Evolutionary conservation across 2,329 filamentous ascomycete species (phyloP).

Genomic region (Bipolaris gigantea): DNA sequence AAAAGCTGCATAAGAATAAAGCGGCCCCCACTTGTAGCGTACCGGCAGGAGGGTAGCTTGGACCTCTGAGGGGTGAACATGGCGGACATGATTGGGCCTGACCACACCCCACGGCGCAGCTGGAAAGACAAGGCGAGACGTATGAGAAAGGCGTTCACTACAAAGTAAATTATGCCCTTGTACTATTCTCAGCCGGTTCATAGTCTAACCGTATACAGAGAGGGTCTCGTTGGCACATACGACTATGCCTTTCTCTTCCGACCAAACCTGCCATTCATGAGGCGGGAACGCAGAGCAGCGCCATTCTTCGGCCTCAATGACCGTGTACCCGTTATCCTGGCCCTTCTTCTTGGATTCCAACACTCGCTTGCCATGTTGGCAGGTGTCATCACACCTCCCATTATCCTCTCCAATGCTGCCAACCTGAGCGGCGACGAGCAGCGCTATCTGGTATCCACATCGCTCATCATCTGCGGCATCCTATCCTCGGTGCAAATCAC

Average conservation of each 20-base stretch:
- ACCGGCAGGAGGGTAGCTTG: background rate
- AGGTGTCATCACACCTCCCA: slow-evolving; percentile 73
- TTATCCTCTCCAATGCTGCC: slow-evolving; percentile 69
- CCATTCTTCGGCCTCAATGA: slow-evolving; percentile 87
- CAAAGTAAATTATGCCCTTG: slow-evolving; percentile 44
- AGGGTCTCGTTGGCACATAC: slow-evolving; percentile 81
- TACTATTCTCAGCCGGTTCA: background rate
- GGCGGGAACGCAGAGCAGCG: slow-evolving; percentile 59
- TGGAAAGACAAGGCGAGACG: slow-evolving; percentile 47
- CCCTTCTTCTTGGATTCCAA: slow-evolving; percentile 75
- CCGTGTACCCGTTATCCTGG: slow-evolving; percentile 73
- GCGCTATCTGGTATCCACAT: slow-evolving; percentile 78
- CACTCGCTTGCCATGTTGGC: slow-evolving; percentile 74
- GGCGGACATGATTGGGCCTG: slow-evolving; percentile 51
- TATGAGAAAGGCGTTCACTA: slow-evolving; percentile 52
- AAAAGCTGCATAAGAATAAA: background rate
- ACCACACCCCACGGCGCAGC: slow-evolving; percentile 45
- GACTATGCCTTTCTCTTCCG: slow-evolving; percentile 89
- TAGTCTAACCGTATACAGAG: slow-evolving; percentile 42
- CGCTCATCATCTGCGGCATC: slow-evolving; percentile 76
- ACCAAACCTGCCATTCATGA: slow-evolving; percentile 81
- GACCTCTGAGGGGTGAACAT: slow-evolving; percentile 1
- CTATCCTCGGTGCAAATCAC: slow-evolving; percentile 78
- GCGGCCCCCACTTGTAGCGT: background rate
- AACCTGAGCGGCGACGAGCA: slow-evolving; percentile 64